Percentiles rank a stretch among this genome's conserved stretches.
phyloP scores from a whole-genome alignment of 805 yeast genomes.

The Metschnikowia similis region DNA sequence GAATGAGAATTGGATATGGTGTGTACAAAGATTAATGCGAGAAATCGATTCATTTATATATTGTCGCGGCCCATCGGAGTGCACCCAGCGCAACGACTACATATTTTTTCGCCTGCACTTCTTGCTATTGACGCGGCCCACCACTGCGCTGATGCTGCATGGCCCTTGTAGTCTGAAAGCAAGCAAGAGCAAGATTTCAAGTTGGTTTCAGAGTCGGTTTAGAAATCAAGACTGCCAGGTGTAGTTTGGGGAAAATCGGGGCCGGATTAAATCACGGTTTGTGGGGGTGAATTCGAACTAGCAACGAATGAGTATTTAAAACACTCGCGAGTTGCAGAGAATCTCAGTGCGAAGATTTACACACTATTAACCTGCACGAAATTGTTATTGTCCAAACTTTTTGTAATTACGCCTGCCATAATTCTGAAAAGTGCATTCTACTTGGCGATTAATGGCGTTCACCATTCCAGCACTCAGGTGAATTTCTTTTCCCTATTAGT shows the following conservation, averaged over 20 bases:
- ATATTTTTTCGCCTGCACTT: not conserved
- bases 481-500: constrained; percentile 43
- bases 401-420: too few species aligned
- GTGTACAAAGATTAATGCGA: constrained; percentile 14
- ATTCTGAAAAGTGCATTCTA: not conserved
- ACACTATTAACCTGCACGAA: too few species aligned
- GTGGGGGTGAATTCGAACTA: not conserved
- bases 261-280: not conserved
- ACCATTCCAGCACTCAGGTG: not conserved
- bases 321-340: too few species aligned
- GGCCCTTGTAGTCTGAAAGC: not conserved
- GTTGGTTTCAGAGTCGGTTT: not conserved
- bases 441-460: not conserved
- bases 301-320: not conserved
- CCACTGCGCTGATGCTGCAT: not conserved
- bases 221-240: not conserved
- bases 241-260: too few species aligned
- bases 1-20: constrained; percentile 2
- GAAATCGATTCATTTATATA: constrained; percentile 12
- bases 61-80: constrained; percentile 10
- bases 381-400: too few species aligned
- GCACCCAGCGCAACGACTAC: constrained; percentile 8
- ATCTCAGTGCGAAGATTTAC: not conserved
- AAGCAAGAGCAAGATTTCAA: not conserved
- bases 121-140: not conserved